Evolutionary conservation across 805 yeast genomes (phyloP).

Genomic region (Starmerella floris): DNA sequence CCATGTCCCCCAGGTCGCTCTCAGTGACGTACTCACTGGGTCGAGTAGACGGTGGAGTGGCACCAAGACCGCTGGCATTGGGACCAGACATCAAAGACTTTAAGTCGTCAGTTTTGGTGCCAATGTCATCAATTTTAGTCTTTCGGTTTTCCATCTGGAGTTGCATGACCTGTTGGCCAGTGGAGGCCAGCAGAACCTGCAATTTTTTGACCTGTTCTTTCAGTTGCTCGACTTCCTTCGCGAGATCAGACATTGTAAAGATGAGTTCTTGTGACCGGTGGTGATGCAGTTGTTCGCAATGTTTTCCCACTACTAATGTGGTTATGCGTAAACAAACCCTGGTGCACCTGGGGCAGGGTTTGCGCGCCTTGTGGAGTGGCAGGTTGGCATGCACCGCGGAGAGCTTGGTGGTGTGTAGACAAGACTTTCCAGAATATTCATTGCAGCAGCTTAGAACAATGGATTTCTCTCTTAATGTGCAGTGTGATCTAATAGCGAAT

Average conservation of each 20-base stretch:
- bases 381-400: too few species aligned
- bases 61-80: background rate
- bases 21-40: slow-evolving; percentile 39
- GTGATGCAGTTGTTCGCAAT: too few species aligned
- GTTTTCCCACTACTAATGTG: too few species aligned
- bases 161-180: slow-evolving; percentile 67
- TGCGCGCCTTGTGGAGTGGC: too few species aligned
- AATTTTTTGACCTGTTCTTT: slow-evolving; percentile 48
- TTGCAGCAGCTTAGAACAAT: too few species aligned
- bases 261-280: too few species aligned
- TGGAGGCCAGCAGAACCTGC: slow-evolving; percentile 48
- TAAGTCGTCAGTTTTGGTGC: slow-evolving; percentile 16
- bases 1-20: slow-evolving; percentile 75
- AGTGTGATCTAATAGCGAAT: too few species aligned
- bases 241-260: slow-evolving; percentile 9
- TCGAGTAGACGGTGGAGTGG: background rate
- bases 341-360: too few species aligned
- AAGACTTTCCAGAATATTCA: too few species aligned
- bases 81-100: slow-evolving; percentile 16
- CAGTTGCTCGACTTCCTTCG: slow-evolving; percentile 25
- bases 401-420: too few species aligned
- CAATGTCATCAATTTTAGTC: slow-evolving; percentile 20
- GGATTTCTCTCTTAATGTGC: too few species aligned
- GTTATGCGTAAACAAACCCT: too few species aligned
- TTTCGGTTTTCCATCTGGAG: slow-evolving; percentile 49